Base-by-base conservation (phyloP, 495 filamentous ascomycete genomes). In the Xylaria curta region DNA sequence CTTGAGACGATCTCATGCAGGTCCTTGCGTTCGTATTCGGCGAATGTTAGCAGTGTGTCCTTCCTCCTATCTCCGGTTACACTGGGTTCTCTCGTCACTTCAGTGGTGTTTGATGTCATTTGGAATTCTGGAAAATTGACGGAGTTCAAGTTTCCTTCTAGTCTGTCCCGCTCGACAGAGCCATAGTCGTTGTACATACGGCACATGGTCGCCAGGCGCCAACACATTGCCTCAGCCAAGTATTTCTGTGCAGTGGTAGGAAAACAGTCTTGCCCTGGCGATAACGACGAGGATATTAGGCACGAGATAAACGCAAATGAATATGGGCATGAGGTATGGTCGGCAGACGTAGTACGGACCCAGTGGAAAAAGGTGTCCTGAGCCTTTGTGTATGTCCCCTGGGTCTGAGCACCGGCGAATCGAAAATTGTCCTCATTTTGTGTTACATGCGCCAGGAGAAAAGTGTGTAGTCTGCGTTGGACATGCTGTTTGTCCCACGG, bases 181-280 rank as follows among this genome's bases (percentile, higher is more conserved):
- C 80, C 82, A n/a, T 76, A 79, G 70, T 85, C 83, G 66, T 84
- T 85, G 58, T 84, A 83, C 76, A 79, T 74, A 1, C 82, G 74
- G 68, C 79, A 82, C 75, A 84, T 76, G 26, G 70, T 75, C 0
- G 82, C 75, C 0, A 85, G 72, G 61, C 82, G 82, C 6, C 73
- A 68, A 40, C 71, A 76, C 0, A 76, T 3, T 66, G 69, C 81
- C 31, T 79, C 58, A 1, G 76, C 74, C 0, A 82, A 66, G 54
- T 84, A 85, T 53, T 62, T 63, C 62, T 54, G 64, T 24, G 70
- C 62, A 9, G 24, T 15, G 28, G 69, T 56, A 4, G 53, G 12
- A 5, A 38, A 80, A 69, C 31, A 74, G 17, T n/a, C 72, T 40
- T 15, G 47, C 12, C 64, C 64, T 15, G 24, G 13, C 5, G 10